phyloP scores from a whole-genome alignment of 495 filamentous ascomycete genomes.

The Glutinoglossum americanum region DNA sequence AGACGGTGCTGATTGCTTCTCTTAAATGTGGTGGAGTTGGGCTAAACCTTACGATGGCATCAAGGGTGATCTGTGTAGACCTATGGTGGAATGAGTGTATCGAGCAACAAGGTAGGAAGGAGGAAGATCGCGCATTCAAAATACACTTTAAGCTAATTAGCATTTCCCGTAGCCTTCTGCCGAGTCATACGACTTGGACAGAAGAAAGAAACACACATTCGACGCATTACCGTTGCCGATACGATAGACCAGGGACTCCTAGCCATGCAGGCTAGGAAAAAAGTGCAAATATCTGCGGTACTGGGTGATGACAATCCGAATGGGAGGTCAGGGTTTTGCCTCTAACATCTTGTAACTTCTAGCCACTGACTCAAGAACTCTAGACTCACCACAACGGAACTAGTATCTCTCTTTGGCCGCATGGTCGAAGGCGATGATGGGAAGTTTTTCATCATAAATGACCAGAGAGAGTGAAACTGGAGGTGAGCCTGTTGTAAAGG shows the following conservation, averaged over 20 bases:
- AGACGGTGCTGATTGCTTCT: conserved; percentile 14
- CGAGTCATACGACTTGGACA: neutral
- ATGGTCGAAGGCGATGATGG: no score
- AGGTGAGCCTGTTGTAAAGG: no score
- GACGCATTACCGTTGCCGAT: neutral
- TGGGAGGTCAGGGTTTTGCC: neutral
- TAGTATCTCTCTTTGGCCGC: neutral
- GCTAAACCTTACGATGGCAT: conserved; percentile 20
- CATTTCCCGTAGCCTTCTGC: neutral
- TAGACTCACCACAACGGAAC: neutral
- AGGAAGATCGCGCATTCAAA: neutral
- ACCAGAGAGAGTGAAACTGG: no score
- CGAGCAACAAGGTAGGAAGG: conserved; percentile 3
- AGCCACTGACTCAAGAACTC: no score
- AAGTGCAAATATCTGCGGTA: neutral
- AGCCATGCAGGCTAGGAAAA: conserved; percentile 1
- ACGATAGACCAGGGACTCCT: conserved; percentile 3
- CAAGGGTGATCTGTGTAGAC: neutral
- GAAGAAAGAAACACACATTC: conserved; percentile 1
- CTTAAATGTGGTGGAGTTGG: conserved; percentile 14
- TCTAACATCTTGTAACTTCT: neutral
- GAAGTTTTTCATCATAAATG: no score
- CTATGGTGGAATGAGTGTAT: conserved; percentile 2
- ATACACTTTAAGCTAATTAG: neutral
- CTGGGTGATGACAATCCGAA: neutral